Percentiles rank a stretch among this genome's conserved stretches.
phyloP scores from a whole-genome alignment of 768 basidiomycete species.

The Glaciozyma antarctica region DNA sequence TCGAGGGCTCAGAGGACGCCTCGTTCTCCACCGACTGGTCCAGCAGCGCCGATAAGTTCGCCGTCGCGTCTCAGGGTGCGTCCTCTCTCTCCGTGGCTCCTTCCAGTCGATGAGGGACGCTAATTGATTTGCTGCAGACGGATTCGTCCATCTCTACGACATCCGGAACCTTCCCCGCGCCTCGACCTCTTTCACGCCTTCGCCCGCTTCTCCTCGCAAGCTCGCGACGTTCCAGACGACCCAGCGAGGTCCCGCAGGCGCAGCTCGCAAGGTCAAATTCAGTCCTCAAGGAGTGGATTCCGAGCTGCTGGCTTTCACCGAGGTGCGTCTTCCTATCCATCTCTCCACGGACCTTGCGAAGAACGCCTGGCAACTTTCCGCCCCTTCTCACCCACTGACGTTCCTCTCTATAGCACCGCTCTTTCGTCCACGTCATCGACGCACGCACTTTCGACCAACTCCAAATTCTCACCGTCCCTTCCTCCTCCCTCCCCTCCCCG shows the following conservation, averaged over 20 bases:
- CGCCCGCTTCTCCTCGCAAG: background rate
- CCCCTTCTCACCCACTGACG: constrained; percentile 16
- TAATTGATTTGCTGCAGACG: constrained; percentile 45
- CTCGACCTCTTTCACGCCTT: background rate
- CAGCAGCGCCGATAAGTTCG: constrained; percentile 64
- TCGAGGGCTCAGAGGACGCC: constrained; percentile 42
- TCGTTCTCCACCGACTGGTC: constrained; percentile 75
- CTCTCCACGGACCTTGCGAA: background rate
- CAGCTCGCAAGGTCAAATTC: constrained; percentile 78
- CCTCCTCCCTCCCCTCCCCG: background rate
- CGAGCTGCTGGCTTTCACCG: constrained; percentile 81
- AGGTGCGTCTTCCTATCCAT: constrained; percentile 48
- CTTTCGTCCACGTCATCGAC: constrained; percentile 70
- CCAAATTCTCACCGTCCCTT: constrained; percentile 24
- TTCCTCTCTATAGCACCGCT: constrained; percentile 55
- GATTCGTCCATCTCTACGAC: constrained; percentile 24
- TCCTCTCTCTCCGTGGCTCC: background rate
- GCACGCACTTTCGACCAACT: constrained; percentile 63
- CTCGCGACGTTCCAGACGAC: constrained; percentile 23
- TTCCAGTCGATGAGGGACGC: constrained; percentile 48
- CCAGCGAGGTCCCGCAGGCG: constrained; percentile 54
- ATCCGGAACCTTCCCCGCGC: constrained; percentile 10
- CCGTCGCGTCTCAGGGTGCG: constrained; percentile 59
- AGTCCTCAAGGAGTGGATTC: constrained; percentile 47
- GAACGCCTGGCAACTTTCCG: background rate